phyloP scores from a whole-genome alignment of 257 asterid genomes.

The Catharanthus roseus region DNA sequence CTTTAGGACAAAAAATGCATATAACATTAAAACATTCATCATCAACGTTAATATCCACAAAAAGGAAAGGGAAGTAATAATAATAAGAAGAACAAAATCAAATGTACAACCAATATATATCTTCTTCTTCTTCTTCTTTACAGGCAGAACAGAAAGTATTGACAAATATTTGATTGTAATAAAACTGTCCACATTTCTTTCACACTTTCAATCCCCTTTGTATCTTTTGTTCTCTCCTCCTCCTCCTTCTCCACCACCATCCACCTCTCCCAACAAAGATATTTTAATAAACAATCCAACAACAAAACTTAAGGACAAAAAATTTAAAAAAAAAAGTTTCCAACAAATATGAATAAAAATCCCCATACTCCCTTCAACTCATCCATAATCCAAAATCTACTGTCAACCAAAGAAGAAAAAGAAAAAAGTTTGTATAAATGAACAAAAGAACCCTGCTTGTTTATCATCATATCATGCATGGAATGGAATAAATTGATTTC shows the following conservation, averaged over 20 bases:
- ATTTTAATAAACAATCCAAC: conserved; percentile 30
- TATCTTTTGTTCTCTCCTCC: conserved; percentile 12
- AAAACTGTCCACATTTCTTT: conserved; percentile 35
- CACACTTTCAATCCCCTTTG: conserved; percentile 33
- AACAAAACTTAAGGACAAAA: conserved; percentile 25
- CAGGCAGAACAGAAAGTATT: conserved; percentile 33
- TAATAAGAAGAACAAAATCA: conserved; percentile 13
- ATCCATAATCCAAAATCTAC: conserved; percentile 35
- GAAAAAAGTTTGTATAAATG: conserved; percentile 39
- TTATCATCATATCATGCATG: conserved; percentile 1
- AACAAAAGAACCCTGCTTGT: conserved; percentile 25
- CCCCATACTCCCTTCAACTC: conserved; percentile 19
- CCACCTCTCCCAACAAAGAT: conserved; percentile 27
- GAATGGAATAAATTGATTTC: too few species aligned
- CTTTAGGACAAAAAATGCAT: too few species aligned
- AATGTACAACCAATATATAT: conserved; percentile 24
- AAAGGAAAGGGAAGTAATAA: conserved; percentile 3
- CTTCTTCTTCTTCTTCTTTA: too few species aligned
- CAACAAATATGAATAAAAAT: conserved; percentile 33
- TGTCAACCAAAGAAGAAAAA: conserved; percentile 27
- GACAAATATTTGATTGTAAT: conserved; percentile 23
- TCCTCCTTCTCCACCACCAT: too few species aligned
- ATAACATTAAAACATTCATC: background rate
- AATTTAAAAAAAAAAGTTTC: conserved; percentile 22
- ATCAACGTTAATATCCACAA: conserved; percentile 15